Evolutionary conservation across 352 stramenopile species (phyloP).

Genomic region (Pythium volutum): DNA sequence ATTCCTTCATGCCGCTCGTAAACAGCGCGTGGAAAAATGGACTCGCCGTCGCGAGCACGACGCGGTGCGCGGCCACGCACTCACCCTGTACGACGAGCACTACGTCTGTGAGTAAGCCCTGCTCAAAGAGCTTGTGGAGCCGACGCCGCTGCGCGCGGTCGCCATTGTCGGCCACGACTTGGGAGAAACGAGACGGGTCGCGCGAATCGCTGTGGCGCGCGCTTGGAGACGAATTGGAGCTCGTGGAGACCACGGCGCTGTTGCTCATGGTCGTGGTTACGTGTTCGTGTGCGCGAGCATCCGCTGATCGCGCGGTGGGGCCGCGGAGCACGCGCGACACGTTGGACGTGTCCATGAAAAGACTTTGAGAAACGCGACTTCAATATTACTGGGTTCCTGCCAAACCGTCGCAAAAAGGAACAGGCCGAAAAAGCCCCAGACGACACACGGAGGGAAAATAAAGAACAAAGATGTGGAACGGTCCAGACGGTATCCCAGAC

Average conservation of each 20-base stretch:
- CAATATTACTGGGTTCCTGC: slow-evolving; percentile 21
- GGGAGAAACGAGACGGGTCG: not conserved
- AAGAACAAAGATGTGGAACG: slow-evolving; percentile 21
- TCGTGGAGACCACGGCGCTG: slow-evolving; percentile 16
- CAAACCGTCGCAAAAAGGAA: slow-evolving; percentile 12
- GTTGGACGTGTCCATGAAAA: slow-evolving; percentile 12
- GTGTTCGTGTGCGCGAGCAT: not conserved
- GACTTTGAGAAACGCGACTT: slow-evolving; percentile 9
- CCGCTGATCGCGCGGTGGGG: not conserved
- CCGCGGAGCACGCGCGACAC: slow-evolving; percentile 3
- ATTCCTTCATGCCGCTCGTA: slow-evolving; percentile 73
- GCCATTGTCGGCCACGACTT: not conserved
- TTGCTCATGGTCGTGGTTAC: slow-evolving; percentile 24
- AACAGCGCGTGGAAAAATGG: slow-evolving; percentile 78
- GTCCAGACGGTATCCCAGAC: not conserved
- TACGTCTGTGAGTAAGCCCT: slow-evolving; percentile 57
- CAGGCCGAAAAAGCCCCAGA: not conserved
- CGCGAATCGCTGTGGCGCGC: not conserved
- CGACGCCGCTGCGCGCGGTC: slow-evolving; percentile 35
- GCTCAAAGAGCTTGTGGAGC: slow-evolving; percentile 47
- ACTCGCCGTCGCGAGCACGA: slow-evolving; percentile 58
- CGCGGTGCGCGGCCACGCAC: slow-evolving; percentile 49
- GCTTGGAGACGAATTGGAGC: slow-evolving; percentile 6
- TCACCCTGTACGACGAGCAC: slow-evolving; percentile 50
- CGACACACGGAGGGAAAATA: slow-evolving; percentile 15